Evolutionary conservation across 768 basidiomycete genomes (phyloP).

Genomic region (Hortiboletus campestris): DNA sequence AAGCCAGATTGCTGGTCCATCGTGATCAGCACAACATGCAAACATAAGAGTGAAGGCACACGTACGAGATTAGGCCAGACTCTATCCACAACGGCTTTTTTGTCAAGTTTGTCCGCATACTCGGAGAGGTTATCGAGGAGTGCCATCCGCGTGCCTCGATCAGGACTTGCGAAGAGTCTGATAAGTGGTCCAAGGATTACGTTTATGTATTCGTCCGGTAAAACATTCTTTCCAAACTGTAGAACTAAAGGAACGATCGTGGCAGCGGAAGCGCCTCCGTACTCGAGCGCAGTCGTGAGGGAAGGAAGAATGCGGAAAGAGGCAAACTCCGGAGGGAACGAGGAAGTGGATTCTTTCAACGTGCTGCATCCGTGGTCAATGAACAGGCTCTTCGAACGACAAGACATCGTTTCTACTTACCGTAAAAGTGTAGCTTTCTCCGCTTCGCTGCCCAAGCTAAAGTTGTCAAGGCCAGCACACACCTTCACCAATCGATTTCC

Average conservation of each 20-base stretch:
- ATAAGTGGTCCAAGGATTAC: constrained; percentile 75
- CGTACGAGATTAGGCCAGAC: constrained; percentile 91
- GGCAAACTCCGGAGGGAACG: constrained; percentile 85
- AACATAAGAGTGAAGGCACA: background rate
- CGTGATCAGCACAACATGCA: background rate
- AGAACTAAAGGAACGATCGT: constrained; percentile 82
- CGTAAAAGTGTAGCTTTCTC: constrained; percentile 75
- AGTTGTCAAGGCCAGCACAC: constrained; percentile 82
- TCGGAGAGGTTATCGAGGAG: constrained; percentile 81
- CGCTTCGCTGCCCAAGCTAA: constrained; percentile 73
- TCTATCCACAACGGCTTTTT: constrained; percentile 79
- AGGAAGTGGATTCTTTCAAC: constrained; percentile 73
- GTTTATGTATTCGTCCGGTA: constrained; percentile 67
- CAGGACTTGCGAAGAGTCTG: constrained; percentile 83
- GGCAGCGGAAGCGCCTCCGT: constrained; percentile 72
- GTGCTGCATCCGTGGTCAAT: constrained; percentile 42
- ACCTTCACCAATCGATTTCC: constrained; percentile 82
- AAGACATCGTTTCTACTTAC: constrained; percentile 34
- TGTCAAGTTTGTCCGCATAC: constrained; percentile 85
- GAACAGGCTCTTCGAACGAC: background rate
- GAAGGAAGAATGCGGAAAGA: constrained; percentile 87
- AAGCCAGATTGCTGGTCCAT: constrained; percentile 85
- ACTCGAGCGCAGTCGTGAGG: constrained; percentile 73
- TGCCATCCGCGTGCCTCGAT: constrained; percentile 93
- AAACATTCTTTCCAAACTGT: constrained; percentile 69